phyloP scores from a whole-genome alignment of 2,329 filamentous ascomycete species.

The Botrytis byssoidea region DNA sequence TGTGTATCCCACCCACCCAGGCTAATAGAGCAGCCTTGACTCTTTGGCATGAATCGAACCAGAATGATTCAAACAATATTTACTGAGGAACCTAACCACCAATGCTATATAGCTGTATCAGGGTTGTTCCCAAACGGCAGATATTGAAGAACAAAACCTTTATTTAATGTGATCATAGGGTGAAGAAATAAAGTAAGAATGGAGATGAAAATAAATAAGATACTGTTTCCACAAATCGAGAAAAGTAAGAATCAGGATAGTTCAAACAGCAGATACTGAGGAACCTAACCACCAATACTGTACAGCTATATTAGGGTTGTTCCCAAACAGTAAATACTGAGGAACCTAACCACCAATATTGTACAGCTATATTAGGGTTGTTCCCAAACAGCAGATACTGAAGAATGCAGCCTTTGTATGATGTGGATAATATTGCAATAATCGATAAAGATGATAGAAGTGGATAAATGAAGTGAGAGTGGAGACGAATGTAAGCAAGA shows the following conservation, averaged over 20 bases:
- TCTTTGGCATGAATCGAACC: not conserved
- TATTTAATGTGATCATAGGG: not conserved
- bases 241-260: not conserved
- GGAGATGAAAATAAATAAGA: not conserved
- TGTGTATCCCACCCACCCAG: not conserved
- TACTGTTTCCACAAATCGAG: not conserved
- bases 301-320: not conserved
- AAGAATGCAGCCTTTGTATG: not conserved
- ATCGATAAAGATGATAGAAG: not conserved
- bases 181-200: not conserved
- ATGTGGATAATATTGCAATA: not conserved
- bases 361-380: not conserved
- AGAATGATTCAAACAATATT: not conserved
- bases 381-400: not conserved
- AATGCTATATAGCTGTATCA: not conserved
- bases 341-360: not conserved
- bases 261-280: not conserved
- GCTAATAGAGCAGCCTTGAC: not conserved
- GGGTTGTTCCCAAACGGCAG: not conserved
- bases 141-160: not conserved
- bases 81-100: not conserved
- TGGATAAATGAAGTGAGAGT: not conserved
- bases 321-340: not conserved
- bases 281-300: not conserved
- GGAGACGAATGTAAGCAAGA: not conserved